Evolutionary conservation across 2,329 filamentous ascomycete species (phyloP).

Genomic region (Fusarium equiseti): DNA sequence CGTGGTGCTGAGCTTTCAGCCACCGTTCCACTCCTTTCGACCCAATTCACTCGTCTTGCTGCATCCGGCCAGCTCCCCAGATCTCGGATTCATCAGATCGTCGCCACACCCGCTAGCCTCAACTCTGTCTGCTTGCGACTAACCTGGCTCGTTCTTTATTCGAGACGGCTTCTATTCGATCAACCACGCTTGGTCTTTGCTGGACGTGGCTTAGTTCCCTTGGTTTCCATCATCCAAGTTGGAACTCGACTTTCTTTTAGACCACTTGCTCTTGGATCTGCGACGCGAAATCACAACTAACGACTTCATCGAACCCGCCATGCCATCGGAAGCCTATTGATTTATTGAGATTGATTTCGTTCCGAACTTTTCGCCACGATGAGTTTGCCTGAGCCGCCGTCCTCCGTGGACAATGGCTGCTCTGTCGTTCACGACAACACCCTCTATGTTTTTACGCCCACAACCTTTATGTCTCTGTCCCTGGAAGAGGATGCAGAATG

Average conservation of each 20-base stretch:
- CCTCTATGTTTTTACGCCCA: slow-evolving; percentile 83
- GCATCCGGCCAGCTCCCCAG: slow-evolving; percentile 44
- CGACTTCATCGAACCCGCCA: slow-evolving; percentile 38
- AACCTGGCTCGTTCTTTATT: slow-evolving; percentile 34
- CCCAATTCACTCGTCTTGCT: slow-evolving; percentile 35
- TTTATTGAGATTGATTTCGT: slow-evolving; percentile 26
- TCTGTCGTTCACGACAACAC: slow-evolving; percentile 84
- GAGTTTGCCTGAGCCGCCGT: slow-evolving; percentile 77
- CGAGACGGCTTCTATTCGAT: slow-evolving; percentile 27
- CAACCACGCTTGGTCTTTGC: slow-evolving; percentile 8
- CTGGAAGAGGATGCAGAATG: slow-evolving; percentile 79
- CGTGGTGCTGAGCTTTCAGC: slow-evolving; percentile 46
- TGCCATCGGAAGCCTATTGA: slow-evolving; percentile 43
- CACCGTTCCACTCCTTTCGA: slow-evolving; percentile 42
- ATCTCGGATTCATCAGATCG: slow-evolving; percentile 28
- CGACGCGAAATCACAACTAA: slow-evolving; percentile 34
- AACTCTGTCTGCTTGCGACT: slow-evolving; percentile 39
- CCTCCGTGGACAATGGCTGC: slow-evolving; percentile 81
- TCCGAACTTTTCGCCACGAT: slow-evolving; percentile 60
- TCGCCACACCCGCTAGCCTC: slow-evolving; percentile 34
- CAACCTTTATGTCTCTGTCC: slow-evolving; percentile 79
- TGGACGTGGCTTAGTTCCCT: slow-evolving; percentile 15
- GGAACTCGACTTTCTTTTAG: slow-evolving; percentile 17
- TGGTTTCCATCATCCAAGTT: slow-evolving; percentile 14
- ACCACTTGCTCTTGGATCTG: slow-evolving; percentile 15